Conservation (phyloP, 164 flowering plant species). For the Dillenia suffruticosa region DNA sequence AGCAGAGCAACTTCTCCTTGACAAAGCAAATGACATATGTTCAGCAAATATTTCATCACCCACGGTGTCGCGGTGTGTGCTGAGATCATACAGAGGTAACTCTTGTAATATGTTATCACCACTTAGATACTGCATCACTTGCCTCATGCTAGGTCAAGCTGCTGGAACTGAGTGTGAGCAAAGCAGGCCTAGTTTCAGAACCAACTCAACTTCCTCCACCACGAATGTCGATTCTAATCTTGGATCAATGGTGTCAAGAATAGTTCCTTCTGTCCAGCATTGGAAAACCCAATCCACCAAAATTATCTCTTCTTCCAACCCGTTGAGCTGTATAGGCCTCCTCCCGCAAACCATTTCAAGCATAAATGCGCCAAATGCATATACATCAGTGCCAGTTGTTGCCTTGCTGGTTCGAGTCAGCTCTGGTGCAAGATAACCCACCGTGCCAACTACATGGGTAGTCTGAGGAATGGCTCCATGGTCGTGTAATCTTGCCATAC, state of each 20-base stretch:
- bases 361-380: constrained; percentile 39
- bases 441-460: constrained; percentile 39
- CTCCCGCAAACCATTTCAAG: constrained; percentile 45
- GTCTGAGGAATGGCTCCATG: constrained; percentile 33
- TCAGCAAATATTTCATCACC: no score
- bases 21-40: no score
- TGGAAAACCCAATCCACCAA: constrained; percentile 21
- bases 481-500: constrained; percentile 39
- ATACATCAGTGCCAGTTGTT: constrained; percentile 36
- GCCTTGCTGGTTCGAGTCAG: constrained; percentile 29
- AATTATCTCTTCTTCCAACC: background rate
- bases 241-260: constrained; percentile 15
- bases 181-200: constrained; percentile 21
- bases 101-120: constrained; percentile 9
- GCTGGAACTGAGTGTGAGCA: constrained; percentile 15
- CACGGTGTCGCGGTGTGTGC: no score
- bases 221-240: constrained; percentile 10
- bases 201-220: constrained; percentile 16
- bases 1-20: no score
- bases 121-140: constrained; percentile 17
- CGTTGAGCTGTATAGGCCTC: constrained; percentile 21
- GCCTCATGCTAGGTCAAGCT: constrained; percentile 24
- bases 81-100: background rate
- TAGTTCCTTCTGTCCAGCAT: constrained; percentile 15
- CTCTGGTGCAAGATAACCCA: constrained; percentile 51